Conservation (phyloP, 176 grass and related monocot species). For the Avena atlantica region DNA sequence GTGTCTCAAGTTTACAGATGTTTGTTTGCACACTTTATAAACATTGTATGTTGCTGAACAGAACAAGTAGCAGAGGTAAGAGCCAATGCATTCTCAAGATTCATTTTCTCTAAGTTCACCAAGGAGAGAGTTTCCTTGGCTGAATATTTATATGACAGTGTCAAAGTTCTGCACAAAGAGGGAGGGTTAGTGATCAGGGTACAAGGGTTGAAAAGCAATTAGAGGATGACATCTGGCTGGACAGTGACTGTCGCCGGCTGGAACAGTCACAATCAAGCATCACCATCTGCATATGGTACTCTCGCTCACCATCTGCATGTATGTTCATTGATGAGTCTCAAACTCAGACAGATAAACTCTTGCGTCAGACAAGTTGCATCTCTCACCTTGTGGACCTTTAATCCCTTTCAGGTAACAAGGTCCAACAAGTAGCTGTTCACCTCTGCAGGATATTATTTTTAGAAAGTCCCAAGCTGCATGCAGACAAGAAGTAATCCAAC, state of each 20-base stretch:
- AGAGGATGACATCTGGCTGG: neutral
- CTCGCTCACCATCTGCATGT: neutral
- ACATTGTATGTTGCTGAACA: neutral
- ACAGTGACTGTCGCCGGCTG: neutral
- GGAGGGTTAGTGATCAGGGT: neutral
- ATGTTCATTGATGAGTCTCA: conserved; percentile 9
- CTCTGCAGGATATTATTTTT: conserved; percentile 8
- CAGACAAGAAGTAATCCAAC: conserved; percentile 22
- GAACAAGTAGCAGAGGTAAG: neutral
- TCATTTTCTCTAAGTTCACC: neutral
- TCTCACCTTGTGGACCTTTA: conserved; percentile 19
- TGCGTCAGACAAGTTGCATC: neutral
- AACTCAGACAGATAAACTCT: neutral
- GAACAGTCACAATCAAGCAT: neutral
- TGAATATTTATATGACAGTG: neutral
- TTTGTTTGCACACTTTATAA: neutral
- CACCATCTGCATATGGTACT: neutral
- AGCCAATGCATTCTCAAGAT: neutral
- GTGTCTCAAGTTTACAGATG: neutral
- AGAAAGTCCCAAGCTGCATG: conserved; percentile 16
- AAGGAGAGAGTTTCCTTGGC: neutral
- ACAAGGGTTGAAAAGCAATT: neutral
- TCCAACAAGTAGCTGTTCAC: neutral
- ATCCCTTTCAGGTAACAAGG: neutral
- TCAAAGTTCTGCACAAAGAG: neutral